Percentiles rank a stretch among this genome's conserved stretches.
These are phyloP conservation scores for Viola odorata DNA, from an alignment of 345 rosid species.

Conservation along the genomic window DNA sequence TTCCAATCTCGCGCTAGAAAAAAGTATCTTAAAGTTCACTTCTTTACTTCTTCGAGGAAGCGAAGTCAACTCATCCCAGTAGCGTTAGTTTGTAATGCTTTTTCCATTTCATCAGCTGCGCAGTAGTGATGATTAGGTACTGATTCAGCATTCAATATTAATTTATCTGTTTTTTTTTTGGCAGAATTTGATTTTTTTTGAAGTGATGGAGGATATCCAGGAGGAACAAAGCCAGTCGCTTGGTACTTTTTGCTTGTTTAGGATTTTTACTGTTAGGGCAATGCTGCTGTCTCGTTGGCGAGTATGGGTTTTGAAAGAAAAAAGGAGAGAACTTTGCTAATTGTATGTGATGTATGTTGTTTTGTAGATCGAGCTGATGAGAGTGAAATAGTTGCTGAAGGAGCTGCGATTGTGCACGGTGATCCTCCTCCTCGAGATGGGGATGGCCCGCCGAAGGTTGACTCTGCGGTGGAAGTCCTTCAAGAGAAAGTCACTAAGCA, in stretches of 20 bases:
- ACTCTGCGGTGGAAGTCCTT: constrained; percentile 52
- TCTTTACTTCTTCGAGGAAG: no score
- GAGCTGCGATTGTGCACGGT: constrained; percentile 47
- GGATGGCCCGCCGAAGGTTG: constrained; percentile 64
- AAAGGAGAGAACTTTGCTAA: no score
- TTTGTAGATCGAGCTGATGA: constrained; percentile 41
- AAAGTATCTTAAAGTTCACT: no score
- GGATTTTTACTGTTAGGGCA: background rate
- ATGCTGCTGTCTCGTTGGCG: background rate
- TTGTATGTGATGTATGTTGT: background rate
- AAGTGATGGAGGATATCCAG: constrained; percentile 45
- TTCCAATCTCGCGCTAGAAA: no score
- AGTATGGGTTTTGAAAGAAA: background rate
- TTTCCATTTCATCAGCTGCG: no score
- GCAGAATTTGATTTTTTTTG: background rate
- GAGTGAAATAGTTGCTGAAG: constrained; percentile 52
- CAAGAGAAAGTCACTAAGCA: constrained; percentile 79
- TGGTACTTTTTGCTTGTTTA: constrained; percentile 21
- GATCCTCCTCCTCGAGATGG: constrained; percentile 59
- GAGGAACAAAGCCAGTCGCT: constrained; percentile 37
- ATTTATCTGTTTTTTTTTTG: no score
- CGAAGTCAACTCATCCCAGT: no score
- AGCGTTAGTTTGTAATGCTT: no score
- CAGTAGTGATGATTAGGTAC: no score
- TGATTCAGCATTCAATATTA: no score